Evolutionary conservation across 2,329 filamentous ascomycete species (phyloP), one percentile per base, ranked within the genome.

Genomic region (Nemania sp.): DNA sequence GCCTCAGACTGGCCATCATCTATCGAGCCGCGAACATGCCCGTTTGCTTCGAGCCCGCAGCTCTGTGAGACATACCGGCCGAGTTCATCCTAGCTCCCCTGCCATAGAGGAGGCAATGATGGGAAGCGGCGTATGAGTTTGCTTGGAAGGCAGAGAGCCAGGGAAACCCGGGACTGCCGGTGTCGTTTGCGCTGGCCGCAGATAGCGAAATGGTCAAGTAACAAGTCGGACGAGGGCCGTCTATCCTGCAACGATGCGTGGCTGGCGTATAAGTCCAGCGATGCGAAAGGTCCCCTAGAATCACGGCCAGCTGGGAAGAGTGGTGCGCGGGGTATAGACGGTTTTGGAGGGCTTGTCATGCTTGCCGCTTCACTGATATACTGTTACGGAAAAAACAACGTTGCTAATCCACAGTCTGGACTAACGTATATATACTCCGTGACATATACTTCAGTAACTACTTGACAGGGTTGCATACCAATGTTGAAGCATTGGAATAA

Each of bases 281-380:
- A 46, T 46, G 6, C 42, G 6, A 25, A 46, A 20, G 11, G 7
- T 2, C 18, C 20, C 10, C 42, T 20, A 5, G 25, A 20, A 11
- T 5, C 18, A 6, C 2, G 5, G n/a, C 18, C 20, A 11, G 17
- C 18, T 25, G 21, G 42, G 42, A 20, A 46, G 4, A 20, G 25
- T 11, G 21, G 42, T 17, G 21, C 18, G 10, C 12, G 65, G 62
- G 77, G 76, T 3, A 79, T 79, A 75, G 79, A 80, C 74, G 73
- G 73, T 32, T 68, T 81, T 63, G 78, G 79, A 13, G 74, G 72
- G 2, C 69, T 81, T 61, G 71, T 81, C 17, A 77, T 81, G 76
- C 74, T 81, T 68, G 75, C 76, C 69, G 78, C 78, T 68, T 77
- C 75, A 21, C 45, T 61, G 42, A 40, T 61, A 17, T n/a, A n/a